Conservation (phyloP, 768 basidiomycete genomes). For the Boletus rex-veris region DNA sequence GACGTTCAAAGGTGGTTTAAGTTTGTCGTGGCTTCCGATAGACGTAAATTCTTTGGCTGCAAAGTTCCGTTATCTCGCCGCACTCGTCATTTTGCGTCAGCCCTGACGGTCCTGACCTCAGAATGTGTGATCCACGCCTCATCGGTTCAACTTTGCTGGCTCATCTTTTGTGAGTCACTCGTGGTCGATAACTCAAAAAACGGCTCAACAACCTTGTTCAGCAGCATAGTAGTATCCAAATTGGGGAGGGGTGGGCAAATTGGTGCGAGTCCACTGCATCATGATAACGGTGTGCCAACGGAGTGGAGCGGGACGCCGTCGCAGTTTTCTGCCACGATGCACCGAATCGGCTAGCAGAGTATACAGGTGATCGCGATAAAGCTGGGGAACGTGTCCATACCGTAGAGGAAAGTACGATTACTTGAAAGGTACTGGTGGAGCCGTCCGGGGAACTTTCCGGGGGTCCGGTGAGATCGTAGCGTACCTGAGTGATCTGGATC, state of each 20-base stretch:
- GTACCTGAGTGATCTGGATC: neutral
- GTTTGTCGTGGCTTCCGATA: neutral
- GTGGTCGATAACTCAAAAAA: neutral
- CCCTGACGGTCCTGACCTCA: neutral
- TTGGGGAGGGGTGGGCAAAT: neutral
- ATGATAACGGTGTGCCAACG: neutral
- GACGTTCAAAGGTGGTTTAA: neutral
- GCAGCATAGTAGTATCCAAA: neutral
- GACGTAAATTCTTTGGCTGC: conserved; percentile 7
- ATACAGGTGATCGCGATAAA: conserved; percentile 3
- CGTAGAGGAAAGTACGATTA: neutral
- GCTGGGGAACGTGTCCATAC: conserved; percentile 3
- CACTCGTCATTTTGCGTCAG: neutral
- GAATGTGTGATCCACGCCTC: neutral
- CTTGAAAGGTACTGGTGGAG: neutral
- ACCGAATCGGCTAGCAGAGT: neutral
- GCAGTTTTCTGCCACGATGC: neutral
- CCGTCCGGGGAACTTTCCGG: neutral
- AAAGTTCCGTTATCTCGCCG: neutral
- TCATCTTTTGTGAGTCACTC: neutral
- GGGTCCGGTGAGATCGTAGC: neutral
- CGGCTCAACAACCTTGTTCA: neutral
- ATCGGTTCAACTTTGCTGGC: neutral
- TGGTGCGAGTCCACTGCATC: neutral
- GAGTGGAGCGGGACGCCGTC: conserved; percentile 2